phyloP scores from a whole-genome alignment of 2,329 filamentous ascomycete genomes.

The Colletotrichum australisinense region DNA sequence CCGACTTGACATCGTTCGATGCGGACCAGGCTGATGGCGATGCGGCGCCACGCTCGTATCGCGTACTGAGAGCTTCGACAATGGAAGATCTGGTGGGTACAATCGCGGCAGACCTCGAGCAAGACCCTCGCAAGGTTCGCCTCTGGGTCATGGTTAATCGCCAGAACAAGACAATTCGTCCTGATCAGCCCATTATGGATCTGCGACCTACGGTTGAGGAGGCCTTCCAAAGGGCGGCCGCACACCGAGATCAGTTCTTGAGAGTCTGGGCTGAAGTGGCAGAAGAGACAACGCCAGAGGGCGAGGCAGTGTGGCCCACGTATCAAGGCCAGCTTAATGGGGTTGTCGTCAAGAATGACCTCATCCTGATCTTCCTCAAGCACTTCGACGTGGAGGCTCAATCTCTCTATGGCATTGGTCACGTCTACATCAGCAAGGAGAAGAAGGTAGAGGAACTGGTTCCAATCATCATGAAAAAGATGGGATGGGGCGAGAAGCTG shows the following conservation, averaged over 20 bases:
- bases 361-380: constrained; percentile 90
- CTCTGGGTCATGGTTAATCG: constrained; percentile 99
- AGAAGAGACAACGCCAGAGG: constrained; percentile 73
- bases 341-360: constrained; percentile 68
- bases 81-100: constrained; percentile 79
- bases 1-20: constrained; percentile 82
- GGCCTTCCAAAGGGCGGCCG: constrained; percentile 60
- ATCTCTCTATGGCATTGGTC: constrained; percentile 79
- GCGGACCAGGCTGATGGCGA: constrained; percentile 67
- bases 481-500: constrained; percentile 86
- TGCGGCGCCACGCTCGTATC: constrained; percentile 78
- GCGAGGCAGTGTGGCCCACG: constrained; percentile 78
- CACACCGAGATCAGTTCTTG: constrained; percentile 77
- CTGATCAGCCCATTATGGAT: constrained; percentile 88
- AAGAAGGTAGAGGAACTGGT: constrained; percentile 90
- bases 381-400: constrained; percentile 86
- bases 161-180: constrained; percentile 95
- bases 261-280: constrained; percentile 89
- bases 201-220: constrained; percentile 83
- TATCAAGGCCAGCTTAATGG: constrained; percentile 68
- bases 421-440: constrained; percentile 88
- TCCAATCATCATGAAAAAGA: constrained; percentile 80
- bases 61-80: constrained; percentile 79
- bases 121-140: constrained; percentile 78
- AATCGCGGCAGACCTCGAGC: constrained; percentile 76